Evolutionary conservation across 306 rosid species (phyloP), one percentile per base, ranked within the genome.

Genomic region (Hippophae tibetana): DNA sequence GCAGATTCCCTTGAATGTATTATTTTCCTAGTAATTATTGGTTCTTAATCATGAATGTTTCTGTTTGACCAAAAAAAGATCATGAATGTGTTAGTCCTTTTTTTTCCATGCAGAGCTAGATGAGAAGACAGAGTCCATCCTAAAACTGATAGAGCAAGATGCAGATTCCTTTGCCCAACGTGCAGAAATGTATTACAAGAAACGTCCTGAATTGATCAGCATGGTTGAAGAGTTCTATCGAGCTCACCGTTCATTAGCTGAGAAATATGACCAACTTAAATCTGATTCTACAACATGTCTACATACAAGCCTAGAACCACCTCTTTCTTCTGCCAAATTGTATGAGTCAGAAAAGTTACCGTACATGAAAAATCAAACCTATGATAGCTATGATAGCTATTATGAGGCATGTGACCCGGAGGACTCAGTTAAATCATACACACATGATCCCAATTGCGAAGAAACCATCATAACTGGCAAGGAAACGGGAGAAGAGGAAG

Each of bases 131-230:
- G 79, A 58, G 68, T 77, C 79, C 67, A 84, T 90, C 81, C 75
- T 82, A 50, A 81, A 69, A 62, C 43, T 90, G 60, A 77, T 90
- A 8, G 90, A 84, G 77, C 84, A 81, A 46, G 97, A 86, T 58
- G 90, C 94, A 44, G 95, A 90, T 79, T 86, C 97, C 55, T 86
- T 90, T 81, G 86, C 90, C 1, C 59, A 79, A 52, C 95, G 95
- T n/a, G 95, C 97, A 45, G 97, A 90, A 80, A 86, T 90, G 94
- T 86, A 84, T 67, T 90, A 86, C 86, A 80, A 86, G 77, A 84
- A 82, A 58, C 69, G 95, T 47, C 95, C 97, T 0, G 82, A 86
- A 66, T 88, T 90, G 41, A 67, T 90, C 42, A 65, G 84, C 53
- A 74, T 86, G 94, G 90, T 90, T 56, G 85, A 86, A 78, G 89